These are phyloP conservation scores for Cordyceps farinosa DNA, from an alignment of 2,329 filamentous ascomycete species.

Conservation along the genomic window DNA sequence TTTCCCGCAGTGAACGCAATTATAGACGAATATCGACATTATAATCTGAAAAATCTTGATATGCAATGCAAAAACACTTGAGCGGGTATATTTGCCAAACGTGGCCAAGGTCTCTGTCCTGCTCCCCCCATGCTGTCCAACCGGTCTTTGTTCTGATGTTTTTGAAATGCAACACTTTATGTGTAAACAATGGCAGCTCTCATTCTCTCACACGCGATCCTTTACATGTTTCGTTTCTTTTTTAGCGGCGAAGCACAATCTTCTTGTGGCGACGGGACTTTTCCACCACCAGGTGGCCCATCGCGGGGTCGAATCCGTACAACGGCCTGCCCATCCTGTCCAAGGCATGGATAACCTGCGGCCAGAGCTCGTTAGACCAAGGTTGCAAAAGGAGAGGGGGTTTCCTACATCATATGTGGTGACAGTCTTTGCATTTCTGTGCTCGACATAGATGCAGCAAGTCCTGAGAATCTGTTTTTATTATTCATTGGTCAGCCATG, in stretches of 20 bases:
- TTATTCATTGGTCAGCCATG: slow-evolving; percentile 17
- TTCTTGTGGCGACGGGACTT: slow-evolving; percentile 18
- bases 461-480: slow-evolving; percentile 47
- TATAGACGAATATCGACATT: neutral
- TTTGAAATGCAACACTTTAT: neutral
- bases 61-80: neutral
- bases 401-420: slow-evolving; percentile 56
- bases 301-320: slow-evolving; percentile 54
- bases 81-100: neutral
- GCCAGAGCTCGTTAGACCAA: neutral
- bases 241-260: neutral
- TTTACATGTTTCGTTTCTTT: neutral
- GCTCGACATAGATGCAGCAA: slow-evolving; percentile 49
- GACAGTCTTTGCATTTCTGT: slow-evolving; percentile 57
- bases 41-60: neutral
- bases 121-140: neutral
- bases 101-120: neutral
- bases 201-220: neutral
- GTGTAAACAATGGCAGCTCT: neutral
- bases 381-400: neutral
- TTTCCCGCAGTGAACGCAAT: neutral
- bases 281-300: neutral
- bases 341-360: slow-evolving; percentile 53
- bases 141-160: neutral
- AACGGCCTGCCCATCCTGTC: slow-evolving; percentile 48